Conservation (phyloP, 148 eudicot species). For the Diospyros lotus region DNA sequence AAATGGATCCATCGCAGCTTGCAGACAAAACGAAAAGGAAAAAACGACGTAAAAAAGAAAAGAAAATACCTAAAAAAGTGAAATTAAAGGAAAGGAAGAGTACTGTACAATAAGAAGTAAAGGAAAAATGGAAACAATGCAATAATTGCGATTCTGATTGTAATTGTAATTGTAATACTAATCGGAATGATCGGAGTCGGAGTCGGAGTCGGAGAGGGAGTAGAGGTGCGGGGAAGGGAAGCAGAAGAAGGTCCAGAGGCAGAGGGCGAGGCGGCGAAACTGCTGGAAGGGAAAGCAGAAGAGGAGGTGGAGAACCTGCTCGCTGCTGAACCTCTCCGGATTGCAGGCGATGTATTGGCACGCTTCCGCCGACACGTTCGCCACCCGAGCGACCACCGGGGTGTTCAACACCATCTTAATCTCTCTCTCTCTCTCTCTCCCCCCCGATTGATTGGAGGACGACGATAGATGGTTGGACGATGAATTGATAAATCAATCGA, state of each 20-base stretch:
- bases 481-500: no score
- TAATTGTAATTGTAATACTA: no score
- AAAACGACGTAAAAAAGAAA: no score
- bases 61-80: no score
- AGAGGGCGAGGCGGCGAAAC: conserved; percentile 60
- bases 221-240: conserved; percentile 32
- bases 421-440: conserved; percentile 7
- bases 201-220: conserved; percentile 24
- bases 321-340: conserved; percentile 55
- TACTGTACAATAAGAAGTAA: no score
- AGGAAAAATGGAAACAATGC: no score
- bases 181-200: conserved; percentile 20
- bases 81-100: no score
- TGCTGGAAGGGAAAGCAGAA: conserved; percentile 79
- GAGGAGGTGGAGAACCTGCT: conserved; percentile 70
- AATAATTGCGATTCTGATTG: no score
- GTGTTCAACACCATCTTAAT: conserved; percentile 71
- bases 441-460: no score
- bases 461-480: no score
- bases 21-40: no score
- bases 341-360: conserved; percentile 91
- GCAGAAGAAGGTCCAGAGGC: conserved; percentile 58
- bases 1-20: no score
- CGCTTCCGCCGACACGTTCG: conserved; percentile 54
- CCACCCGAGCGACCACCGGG: conserved; percentile 52